Base-by-base conservation (phyloP, 176 grass and related monocot genomes). In the Dactylis glomerata region DNA sequence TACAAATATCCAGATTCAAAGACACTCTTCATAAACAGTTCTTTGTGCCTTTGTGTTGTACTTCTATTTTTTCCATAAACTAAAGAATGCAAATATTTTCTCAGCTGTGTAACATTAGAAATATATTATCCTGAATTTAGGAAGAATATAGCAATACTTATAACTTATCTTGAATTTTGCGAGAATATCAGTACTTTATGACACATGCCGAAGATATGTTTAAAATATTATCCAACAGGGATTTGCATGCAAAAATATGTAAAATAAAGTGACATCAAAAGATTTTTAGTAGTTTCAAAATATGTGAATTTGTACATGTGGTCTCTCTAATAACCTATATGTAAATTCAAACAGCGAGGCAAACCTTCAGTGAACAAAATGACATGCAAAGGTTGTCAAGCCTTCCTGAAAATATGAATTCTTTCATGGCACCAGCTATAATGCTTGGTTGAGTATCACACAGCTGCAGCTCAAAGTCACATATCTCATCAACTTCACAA, bases 381-480 rank as follows among this genome's bases (percentile, higher is more conserved):
- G 96, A 95, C 96, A 98, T 98, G 91, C 96, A 94, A 79, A 98
- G 96, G 85, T 98, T 98, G 78, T 98, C 96, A 76, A 98, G 87
- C 87, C 96, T 91, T 90, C 96, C 93, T 22, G 96, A 98, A 89
- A 95, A 98, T 64, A 98, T 90, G 77, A 98, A 98, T 38, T 98
- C 93, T 90, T 98, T 95, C 89, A 84, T 90, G 78, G 91, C 89
- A 85, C 96, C 96, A 68, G 82, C 93, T 86, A 98, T 46, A 82
- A 62, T 74, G 59, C 93, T 95, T 66, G 96, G 91, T 81, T 98
- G 96, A 68, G 93, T 98, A 85, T 98, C 96, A 83, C 93, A 98
- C 26, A 98, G 19, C 83, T 98, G 96, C 76, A 98, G 77, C 87
- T 98, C 96, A 31, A 98, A 98, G 40, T 98, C 96, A 83, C 81